A percentile compares a stretch with the other conserved stretches of the same genome.
Conservation (phyloP, 2,329 filamentous ascomycete genomes). For the Raffaelea arxii region DNA sequence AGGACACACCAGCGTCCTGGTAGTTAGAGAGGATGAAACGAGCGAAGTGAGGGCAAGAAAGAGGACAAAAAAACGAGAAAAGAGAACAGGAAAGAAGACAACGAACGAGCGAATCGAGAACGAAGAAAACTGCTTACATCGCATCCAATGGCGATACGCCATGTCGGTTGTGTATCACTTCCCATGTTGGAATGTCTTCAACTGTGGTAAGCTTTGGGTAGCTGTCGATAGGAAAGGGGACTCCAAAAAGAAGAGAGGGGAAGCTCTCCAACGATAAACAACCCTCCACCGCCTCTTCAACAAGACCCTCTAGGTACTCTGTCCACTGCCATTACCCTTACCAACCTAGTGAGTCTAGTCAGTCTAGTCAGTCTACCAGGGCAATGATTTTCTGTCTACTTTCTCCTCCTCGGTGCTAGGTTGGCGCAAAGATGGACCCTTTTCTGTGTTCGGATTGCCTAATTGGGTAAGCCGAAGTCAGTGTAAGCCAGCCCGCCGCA, state of each 20-base stretch:
- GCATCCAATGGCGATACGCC: constrained; percentile 44
- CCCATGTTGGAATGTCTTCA: constrained; percentile 8
- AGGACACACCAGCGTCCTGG: constrained; percentile 53
- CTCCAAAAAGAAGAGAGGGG: too few species aligned
- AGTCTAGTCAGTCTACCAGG: too few species aligned
- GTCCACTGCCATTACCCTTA: too few species aligned
- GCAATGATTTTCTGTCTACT: too few species aligned
- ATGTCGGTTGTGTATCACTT: constrained; percentile 33
- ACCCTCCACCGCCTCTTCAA: too few species aligned
- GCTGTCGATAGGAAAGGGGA: not conserved
- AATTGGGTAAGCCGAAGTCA: constrained; percentile 9
- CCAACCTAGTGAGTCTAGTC: too few species aligned
- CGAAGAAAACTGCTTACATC: constrained; percentile 31
- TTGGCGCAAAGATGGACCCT: not conserved
- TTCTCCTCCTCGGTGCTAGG: not conserved
- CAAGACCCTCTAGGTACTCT: too few species aligned
- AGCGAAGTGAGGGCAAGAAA: not conserved
- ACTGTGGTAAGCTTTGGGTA: too few species aligned
- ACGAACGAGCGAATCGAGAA: not conserved
- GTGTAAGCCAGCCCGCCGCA: too few species aligned
- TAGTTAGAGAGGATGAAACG: not conserved
- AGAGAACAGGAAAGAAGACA: not conserved
- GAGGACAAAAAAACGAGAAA: not conserved
- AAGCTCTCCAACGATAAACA: too few species aligned
- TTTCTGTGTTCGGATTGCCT: constrained; percentile 3